Evolutionary conservation across 495 filamentous ascomycete genomes (phyloP).

Genomic region (Cryomyces minteri): DNA sequence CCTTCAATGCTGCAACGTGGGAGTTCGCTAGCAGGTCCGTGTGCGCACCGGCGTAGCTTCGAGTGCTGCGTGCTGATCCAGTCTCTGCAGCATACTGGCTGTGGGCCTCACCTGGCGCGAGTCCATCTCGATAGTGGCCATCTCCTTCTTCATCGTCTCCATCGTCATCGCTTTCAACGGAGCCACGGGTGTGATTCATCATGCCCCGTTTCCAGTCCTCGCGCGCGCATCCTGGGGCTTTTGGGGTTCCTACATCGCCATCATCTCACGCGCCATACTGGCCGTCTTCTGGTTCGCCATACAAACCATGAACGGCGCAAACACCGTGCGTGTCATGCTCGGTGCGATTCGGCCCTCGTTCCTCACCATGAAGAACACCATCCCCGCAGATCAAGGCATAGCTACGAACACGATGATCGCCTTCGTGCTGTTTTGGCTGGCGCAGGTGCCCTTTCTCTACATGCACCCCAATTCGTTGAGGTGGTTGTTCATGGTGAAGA

Average conservation of each 20-base stretch:
- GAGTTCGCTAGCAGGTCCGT: slow-evolving; percentile 28
- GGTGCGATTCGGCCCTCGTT: slow-evolving; percentile 39
- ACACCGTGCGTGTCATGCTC: slow-evolving; percentile 46
- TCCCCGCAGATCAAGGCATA: slow-evolving; percentile 36
- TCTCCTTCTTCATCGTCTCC: slow-evolving; percentile 22
- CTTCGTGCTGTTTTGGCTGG: slow-evolving; percentile 43
- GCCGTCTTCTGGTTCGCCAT: slow-evolving; percentile 61
- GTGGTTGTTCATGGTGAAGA: slow-evolving; percentile 41
- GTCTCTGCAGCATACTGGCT: slow-evolving; percentile 24
- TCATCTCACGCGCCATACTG: slow-evolving; percentile 46
- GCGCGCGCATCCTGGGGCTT: slow-evolving; percentile 50
- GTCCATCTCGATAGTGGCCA: slow-evolving; percentile 18
- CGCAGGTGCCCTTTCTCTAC: slow-evolving; percentile 33
- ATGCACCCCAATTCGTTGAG: slow-evolving; percentile 38
- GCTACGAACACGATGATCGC: slow-evolving; percentile 44
- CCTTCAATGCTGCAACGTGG: slow-evolving; percentile 43
- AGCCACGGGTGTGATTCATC: slow-evolving; percentile 25
- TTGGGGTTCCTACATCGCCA: slow-evolving; percentile 48
- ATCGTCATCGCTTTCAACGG: slow-evolving; percentile 17
- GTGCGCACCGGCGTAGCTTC: too few relatives aligned
- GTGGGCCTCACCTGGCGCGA: slow-evolving; percentile 32
- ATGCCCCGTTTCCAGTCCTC: slow-evolving; percentile 42
- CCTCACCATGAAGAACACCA: slow-evolving; percentile 12
- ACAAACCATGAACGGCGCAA: slow-evolving; percentile 46
- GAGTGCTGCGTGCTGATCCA: too few relatives aligned